Evolutionary conservation across 2,329 filamentous ascomycete genomes (phyloP), one percentile per base, ranked within the genome.

Genomic region (Penicillium sp.): DNA sequence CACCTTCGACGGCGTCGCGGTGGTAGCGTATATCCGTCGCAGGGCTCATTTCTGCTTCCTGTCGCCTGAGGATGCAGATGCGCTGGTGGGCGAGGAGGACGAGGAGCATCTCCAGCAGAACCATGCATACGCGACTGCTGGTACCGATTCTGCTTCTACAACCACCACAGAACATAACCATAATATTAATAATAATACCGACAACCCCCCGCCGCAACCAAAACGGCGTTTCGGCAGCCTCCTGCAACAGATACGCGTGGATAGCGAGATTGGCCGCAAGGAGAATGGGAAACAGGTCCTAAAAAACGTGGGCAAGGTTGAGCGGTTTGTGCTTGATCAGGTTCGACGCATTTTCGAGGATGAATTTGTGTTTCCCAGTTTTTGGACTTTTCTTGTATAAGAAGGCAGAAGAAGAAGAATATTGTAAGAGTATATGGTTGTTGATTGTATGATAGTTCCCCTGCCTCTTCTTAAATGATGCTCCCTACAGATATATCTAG

Each of bases 281-380:
- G 91, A 95, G 66, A 87, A 89, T 59, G 90, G 91, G 24, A 96
- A 94, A 76, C 93, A 97, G 76, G 94, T 93, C 47, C 77, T 99
- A 59, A 97, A 97, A 80, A 99, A 99, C 71, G 93, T 99, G 50
- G 93, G 94, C 58, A 99, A 99, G 79, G 94, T 99, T 57, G 94
- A 99, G 77, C 89, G 91, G 66, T 99, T 99, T 71, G 91, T 99
- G 56, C 80, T 99, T 59, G 93, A 97, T 71, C 93, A 97, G 74
- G 94, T 99, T 60, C 86, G 93, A 69, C 84, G 91, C 68, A 97
- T 99, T 65, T 97, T 99, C 68, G 94, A 99, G 74, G 94, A 97
- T 70, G 94, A 99, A 72, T 94, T 97, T 76, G 92, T 97, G 60
- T 97, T 96, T 76, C 94, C 94, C 46, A 97, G 92, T 73, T 97